Base-by-base conservation (phyloP, 768 basidiomycete species). In the Leccinum pellstonianum region DNA sequence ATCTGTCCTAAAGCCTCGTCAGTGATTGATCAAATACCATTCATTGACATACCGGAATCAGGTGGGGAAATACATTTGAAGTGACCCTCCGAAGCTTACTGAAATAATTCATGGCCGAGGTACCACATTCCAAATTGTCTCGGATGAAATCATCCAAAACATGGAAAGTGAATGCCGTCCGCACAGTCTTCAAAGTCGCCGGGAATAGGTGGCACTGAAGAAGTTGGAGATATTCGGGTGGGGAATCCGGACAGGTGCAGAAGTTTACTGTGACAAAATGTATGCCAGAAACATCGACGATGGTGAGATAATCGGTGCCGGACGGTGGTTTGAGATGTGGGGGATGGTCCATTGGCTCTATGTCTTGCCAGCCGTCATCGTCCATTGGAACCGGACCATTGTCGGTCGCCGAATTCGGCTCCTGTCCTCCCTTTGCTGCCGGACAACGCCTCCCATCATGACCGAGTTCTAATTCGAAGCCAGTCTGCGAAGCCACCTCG, bases 101-200 rank as follows among this genome's bases (percentile, higher is more conserved):
- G 6, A 17, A 66, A 14, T 58, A 65, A 23, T 62, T 66, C 8
- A 23, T 21, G 0, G 19, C 55, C 0, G 35, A 51, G 0, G 63
- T 65, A 5, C 57, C 46, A 14, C 70, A 70, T 50, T 71, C 67
- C 41, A 71, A 3, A 10, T 68, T 56, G 38, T 41, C 38, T 41
- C 38, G 38, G n/a, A 41, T 41, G n/a, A 41, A 41, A n/a, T 41
- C 38, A 10, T 41, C 38, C 8, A 41, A 17, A 41, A 41, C 38
- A 5, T n/a, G 38, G 31, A 31, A 31, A 11, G 31, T 31, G 31
- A 31, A 31, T 4, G 31, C 31, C 10, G 31, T 31, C 3, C n/a
- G 38, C 15, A 41, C 17, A 11, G 15, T 41, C 6, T n/a, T 41
- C 38, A 41, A 15, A 8, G 38, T 41, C 6, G 38, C 14, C 8